Conservation (phyloP, 2,329 filamentous ascomycete species). For the Didymella pomorum region DNA sequence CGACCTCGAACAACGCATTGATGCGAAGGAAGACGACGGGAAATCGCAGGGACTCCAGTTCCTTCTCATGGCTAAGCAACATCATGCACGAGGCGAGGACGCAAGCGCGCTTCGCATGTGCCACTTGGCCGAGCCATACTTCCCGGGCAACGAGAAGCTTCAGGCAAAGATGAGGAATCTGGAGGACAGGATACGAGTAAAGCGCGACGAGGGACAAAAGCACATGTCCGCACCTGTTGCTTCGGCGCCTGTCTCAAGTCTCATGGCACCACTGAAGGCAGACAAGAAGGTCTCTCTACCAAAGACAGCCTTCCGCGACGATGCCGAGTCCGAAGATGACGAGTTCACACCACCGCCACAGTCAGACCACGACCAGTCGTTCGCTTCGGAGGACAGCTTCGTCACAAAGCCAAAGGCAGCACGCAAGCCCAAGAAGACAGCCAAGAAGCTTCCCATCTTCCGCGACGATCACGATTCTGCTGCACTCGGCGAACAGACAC, state of each 20-base stretch:
- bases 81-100: slow-evolving; percentile 84
- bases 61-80: slow-evolving; percentile 89
- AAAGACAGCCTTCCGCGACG: slow-evolving; percentile 22
- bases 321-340: slow-evolving; percentile 49
- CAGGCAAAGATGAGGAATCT: slow-evolving; percentile 63
- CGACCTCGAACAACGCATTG: slow-evolving; percentile 84
- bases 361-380: slow-evolving; percentile 50
- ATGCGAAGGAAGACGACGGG: slow-evolving; percentile 72
- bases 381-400: slow-evolving; percentile 51
- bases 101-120: slow-evolving; percentile 83
- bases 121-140: slow-evolving; percentile 81
- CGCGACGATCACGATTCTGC: slow-evolving; percentile 38
- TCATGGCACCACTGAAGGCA: slow-evolving; percentile 48
- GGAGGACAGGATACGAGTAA: slow-evolving; percentile 59
- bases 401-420: slow-evolving; percentile 48
- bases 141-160: slow-evolving; percentile 84
- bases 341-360: slow-evolving; percentile 51
- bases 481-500: slow-evolving; percentile 52
- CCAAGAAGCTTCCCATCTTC: slow-evolving; percentile 50
- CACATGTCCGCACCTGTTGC: slow-evolving; percentile 25
- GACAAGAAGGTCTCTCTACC: slow-evolving; percentile 31
- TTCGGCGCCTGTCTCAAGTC: slow-evolving; percentile 29
- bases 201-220: slow-evolving; percentile 43
- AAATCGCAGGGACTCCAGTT: slow-evolving; percentile 84
- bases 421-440: slow-evolving; percentile 44